Percentiles rank a stretch among this genome's conserved stretches.
These are phyloP conservation scores for Hypoxylon sp. DNA, from an alignment of 2,329 filamentous ascomycete genomes.

Conservation along the genomic window DNA sequence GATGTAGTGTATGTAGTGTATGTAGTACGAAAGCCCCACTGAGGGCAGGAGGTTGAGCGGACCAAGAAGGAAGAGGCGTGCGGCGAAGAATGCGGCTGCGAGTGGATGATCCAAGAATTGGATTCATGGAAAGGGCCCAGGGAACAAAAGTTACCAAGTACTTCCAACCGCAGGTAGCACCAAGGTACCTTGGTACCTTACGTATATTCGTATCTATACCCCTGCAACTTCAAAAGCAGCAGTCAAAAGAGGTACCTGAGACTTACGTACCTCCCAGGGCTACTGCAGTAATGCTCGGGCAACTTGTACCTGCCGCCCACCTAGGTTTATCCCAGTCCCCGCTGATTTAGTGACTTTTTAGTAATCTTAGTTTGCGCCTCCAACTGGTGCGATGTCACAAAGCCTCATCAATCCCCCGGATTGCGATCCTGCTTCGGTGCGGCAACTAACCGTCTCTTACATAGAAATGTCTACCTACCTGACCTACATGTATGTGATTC, in stretches of 20 bases:
- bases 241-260: constrained; percentile 4
- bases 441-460: constrained; percentile 35
- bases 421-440: constrained; percentile 40
- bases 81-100: constrained; percentile 46
- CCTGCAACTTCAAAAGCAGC: no score
- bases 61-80: constrained; percentile 46
- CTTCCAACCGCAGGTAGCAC: constrained; percentile 7
- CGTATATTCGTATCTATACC: constrained; percentile 13
- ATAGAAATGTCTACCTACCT: background rate
- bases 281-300: background rate
- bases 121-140: constrained; percentile 33
- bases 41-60: constrained; percentile 37
- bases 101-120: constrained; percentile 42
- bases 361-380: constrained; percentile 28
- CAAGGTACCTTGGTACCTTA: constrained; percentile 12
- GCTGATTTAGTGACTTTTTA: constrained; percentile 39
- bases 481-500: constrained; percentile 1
- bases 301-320: constrained; percentile 33
- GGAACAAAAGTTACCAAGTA: constrained; percentile 15
- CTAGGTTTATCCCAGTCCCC: constrained; percentile 39
- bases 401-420: constrained; percentile 43
- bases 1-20: constrained; percentile 35
- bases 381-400: constrained; percentile 36
- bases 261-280: background rate
- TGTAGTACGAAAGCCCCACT: constrained; percentile 32